Conservation (phyloP, 2,329 filamentous ascomycete genomes). For the Venturia asperata region DNA sequence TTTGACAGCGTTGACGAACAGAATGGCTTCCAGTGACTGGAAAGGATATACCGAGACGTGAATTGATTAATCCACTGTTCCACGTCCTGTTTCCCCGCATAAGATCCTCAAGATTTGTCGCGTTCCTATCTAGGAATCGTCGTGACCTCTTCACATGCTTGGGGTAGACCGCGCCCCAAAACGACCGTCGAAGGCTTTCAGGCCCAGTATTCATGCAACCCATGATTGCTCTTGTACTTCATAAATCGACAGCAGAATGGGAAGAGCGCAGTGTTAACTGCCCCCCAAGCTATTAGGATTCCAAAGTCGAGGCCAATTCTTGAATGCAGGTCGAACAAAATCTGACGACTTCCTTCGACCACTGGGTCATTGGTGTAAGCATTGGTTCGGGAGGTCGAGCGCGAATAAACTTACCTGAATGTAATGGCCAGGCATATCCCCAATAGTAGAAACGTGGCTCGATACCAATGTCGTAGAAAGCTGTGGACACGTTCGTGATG, state of each 20-base stretch:
- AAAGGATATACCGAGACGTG: no score
- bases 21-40: no score
- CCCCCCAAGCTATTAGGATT: conserved; percentile 52
- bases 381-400: conserved; percentile 16
- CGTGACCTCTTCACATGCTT: no score
- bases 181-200: not conserved
- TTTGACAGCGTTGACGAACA: no score
- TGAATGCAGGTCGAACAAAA: conserved; percentile 54
- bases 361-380: conserved; percentile 30
- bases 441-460: conserved; percentile 53
- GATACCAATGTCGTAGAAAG: conserved; percentile 54
- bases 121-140: no score
- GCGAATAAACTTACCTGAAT: conserved; percentile 40
- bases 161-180: no score
- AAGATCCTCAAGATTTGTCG: no score
- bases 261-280: conserved; percentile 47
- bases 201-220: conserved; percentile 29
- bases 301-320: conserved; percentile 55
- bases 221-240: conserved; percentile 33
- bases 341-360: conserved; percentile 52
- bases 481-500: conserved; percentile 55
- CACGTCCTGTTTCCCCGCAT: no score
- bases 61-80: no score
- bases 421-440: conserved; percentile 58
- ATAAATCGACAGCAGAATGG: conserved; percentile 42